These are phyloP conservation scores for Jaltomata sinuosa DNA, from an alignment of 257 asterid genomes.

Conservation along the genomic window DNA sequence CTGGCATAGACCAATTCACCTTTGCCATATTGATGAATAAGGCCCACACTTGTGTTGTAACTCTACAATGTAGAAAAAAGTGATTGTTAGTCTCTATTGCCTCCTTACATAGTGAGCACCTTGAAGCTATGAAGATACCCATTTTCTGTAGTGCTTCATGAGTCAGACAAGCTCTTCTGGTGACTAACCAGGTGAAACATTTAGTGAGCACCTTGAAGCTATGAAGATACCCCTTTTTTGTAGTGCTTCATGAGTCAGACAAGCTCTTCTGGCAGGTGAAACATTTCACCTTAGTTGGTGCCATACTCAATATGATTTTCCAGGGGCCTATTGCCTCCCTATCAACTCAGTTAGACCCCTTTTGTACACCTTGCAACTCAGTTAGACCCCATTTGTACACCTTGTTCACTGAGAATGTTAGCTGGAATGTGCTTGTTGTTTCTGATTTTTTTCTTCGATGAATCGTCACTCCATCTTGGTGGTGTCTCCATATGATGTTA, in stretches of 20 bases:
- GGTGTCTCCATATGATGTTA: background rate
- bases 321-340: background rate
- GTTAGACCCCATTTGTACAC: background rate
- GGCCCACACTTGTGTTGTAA: background rate
- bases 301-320: background rate
- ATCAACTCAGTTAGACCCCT: background rate
- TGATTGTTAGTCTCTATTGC: background rate
- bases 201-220: background rate
- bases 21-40: background rate
- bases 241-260: too few relatives aligned
- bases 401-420: background rate
- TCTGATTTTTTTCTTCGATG: too few relatives aligned
- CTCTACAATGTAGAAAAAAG: background rate
- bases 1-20: too few relatives aligned
- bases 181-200: background rate
- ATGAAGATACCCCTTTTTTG: background rate
- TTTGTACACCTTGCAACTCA: background rate
- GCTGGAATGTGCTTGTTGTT: too few relatives aligned
- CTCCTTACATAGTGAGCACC: background rate
- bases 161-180: too few relatives aligned
- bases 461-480: background rate
- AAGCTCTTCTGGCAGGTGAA: background rate
- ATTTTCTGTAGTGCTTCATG: background rate
- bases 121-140: background rate
- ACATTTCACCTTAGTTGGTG: background rate